Evolutionary conservation across 441 rosid species (phyloP).

Genomic region (Adansonia grandidieri): DNA sequence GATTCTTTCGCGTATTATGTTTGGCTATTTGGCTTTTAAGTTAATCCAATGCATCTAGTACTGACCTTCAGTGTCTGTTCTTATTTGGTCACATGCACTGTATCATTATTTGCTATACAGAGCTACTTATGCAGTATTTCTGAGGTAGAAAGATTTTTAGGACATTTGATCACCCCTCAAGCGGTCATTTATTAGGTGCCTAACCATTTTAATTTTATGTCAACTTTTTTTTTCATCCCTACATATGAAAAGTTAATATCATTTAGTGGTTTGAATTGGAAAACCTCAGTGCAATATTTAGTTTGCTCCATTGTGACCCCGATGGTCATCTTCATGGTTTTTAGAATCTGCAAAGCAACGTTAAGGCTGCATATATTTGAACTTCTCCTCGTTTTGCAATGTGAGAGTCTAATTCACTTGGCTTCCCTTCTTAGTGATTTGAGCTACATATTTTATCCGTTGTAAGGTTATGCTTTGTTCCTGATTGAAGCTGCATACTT

Average conservation of each 20-base stretch:
- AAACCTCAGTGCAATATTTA: not conserved
- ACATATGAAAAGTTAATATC: not conserved
- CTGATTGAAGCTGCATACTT: not conserved
- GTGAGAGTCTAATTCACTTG: not conserved
- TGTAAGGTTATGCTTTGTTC: not conserved
- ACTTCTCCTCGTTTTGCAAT: not conserved
- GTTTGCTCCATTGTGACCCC: not conserved
- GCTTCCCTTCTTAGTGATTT: not conserved
- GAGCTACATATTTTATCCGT: not conserved
- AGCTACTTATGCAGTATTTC: not conserved
- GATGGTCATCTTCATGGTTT: not conserved
- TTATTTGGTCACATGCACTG: not conserved
- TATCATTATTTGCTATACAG: not conserved
- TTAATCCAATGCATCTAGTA: constrained; percentile 1
- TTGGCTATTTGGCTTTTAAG: not conserved
- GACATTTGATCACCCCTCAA: constrained; percentile 13
- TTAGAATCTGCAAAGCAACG: not conserved
- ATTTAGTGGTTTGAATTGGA: constrained; percentile 6
- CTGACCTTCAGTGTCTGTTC: constrained; percentile 6
- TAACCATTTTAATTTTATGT: not conserved
- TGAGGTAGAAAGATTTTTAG: not conserved
- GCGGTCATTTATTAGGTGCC: not conserved
- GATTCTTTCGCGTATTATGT: not conserved
- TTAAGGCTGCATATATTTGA: not conserved
- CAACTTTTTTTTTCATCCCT: no score